phyloP scores from a whole-genome alignment of 768 basidiomycete genomes.

The Hericium alpestre region DNA sequence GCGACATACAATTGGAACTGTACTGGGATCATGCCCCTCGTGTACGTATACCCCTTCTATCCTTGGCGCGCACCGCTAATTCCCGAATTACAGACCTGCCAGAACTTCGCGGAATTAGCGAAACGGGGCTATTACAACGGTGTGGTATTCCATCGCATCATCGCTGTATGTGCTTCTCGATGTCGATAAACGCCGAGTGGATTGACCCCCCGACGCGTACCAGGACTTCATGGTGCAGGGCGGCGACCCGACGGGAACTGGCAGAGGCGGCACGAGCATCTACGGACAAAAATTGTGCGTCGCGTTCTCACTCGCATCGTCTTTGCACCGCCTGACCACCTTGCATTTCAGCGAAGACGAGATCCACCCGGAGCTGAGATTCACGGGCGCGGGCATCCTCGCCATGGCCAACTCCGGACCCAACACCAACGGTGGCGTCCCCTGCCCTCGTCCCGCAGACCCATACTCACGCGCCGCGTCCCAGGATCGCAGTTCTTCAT shows the following conservation, averaged over 20 bases:
- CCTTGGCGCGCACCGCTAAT: conserved; percentile 2
- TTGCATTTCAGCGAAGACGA: conserved; percentile 66
- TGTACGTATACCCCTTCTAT: conserved; percentile 21
- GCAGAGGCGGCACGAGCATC: conserved; percentile 82
- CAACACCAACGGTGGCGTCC: conserved; percentile 64
- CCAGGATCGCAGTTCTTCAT: conserved; percentile 94
- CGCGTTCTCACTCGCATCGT: neutral
- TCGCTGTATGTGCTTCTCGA: conserved; percentile 44
- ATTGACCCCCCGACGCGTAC: neutral
- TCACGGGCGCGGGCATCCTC: conserved; percentile 92
- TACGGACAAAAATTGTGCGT: conserved; percentile 82
- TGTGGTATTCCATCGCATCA: conserved; percentile 83
- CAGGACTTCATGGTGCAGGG: conserved; percentile 97
- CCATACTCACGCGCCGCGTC: conserved; percentile 19
- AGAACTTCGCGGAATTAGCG: conserved; percentile 89
- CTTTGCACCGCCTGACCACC: neutral
- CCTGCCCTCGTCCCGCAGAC: neutral
- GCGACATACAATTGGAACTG: conserved; percentile 82
- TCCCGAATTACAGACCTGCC: conserved; percentile 58
- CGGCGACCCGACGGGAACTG: conserved; percentile 94
- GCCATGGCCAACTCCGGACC: conserved; percentile 97
- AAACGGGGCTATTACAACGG: conserved; percentile 89
- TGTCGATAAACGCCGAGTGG: neutral
- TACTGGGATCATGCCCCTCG: conserved; percentile 89
- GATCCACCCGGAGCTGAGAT: conserved; percentile 80